These are phyloP conservation scores for Botrytis squamosa DNA, from an alignment of 2,329 filamentous ascomycete species.

Conservation along the genomic window DNA sequence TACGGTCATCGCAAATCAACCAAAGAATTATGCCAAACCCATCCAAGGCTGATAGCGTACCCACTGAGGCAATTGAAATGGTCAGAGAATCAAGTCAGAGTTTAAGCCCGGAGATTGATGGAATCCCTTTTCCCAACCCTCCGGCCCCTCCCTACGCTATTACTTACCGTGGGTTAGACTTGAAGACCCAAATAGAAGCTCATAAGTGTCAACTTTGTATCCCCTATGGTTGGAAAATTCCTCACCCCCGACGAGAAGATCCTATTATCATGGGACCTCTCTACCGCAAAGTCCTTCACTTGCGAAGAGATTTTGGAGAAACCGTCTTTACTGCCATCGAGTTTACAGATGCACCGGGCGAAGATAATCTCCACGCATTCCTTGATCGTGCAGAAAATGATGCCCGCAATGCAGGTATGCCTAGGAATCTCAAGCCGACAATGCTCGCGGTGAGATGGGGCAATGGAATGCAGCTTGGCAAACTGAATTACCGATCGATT, in stretches of 20 bases:
- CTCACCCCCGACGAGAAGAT: background rate
- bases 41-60: background rate
- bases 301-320: background rate
- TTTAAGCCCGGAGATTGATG: background rate
- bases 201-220: background rate
- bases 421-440: background rate
- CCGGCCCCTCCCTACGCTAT: background rate
- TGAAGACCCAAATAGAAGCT: background rate
- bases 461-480: background rate
- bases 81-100: background rate
- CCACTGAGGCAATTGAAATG: background rate
- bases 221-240: background rate
- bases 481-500: no score
- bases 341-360: background rate
- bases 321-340: background rate
- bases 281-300: background rate
- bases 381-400: conserved; percentile 4
- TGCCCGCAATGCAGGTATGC: conserved; percentile 1
- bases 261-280: background rate
- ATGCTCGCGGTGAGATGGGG: background rate
- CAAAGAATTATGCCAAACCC: no score
- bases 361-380: background rate
- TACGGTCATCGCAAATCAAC: background rate
- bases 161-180: background rate
- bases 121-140: background rate